Evolutionary conservation across 2,329 filamentous ascomycete genomes (phyloP).

Genomic region (Orbilia javanica): DNA sequence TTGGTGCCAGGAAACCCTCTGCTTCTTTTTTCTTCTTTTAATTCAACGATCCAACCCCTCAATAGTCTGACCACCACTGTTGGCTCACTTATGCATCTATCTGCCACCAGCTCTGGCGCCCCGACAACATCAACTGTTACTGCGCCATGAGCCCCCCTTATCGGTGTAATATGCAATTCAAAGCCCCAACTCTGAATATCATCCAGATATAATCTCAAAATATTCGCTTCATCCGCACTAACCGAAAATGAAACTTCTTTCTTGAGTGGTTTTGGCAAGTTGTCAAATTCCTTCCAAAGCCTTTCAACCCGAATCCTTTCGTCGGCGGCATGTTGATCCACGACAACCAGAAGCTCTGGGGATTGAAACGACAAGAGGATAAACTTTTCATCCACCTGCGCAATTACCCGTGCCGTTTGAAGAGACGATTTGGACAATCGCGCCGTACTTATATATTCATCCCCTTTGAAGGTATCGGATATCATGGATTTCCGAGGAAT

Average conservation of each 20-base stretch:
- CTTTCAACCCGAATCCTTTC: constrained; percentile 84
- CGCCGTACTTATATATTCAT: not conserved
- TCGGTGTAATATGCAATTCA: constrained; percentile 65
- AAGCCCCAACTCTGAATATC: constrained; percentile 83
- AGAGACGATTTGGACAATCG: constrained; percentile 75
- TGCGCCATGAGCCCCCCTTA: not conserved
- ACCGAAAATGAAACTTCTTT: constrained; percentile 76
- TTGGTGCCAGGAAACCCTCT: not conserved
- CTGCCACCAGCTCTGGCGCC: constrained; percentile 79
- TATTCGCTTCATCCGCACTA: constrained; percentile 69
- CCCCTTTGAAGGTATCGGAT: constrained; percentile 61
- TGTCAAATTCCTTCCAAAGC: constrained; percentile 73
- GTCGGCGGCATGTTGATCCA: constrained; percentile 96
- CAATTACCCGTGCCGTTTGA: constrained; percentile 74
- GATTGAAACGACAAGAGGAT: constrained; percentile 70
- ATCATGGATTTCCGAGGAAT: constrained; percentile 57
- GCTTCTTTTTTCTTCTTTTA: constrained; percentile 67
- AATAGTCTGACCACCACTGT: constrained; percentile 79
- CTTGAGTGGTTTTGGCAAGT: constrained; percentile 65
- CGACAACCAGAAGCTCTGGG: constrained; percentile 73
- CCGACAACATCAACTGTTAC: constrained; percentile 65
- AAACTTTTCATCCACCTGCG: constrained; percentile 91
- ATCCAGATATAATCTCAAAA: constrained; percentile 70
- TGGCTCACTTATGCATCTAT: constrained; percentile 80
- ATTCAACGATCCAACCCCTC: constrained; percentile 78